Percentiles rank a stretch among this genome's conserved stretches.
phyloP scores from a whole-genome alignment of 2,329 filamentous ascomycete species.

The Microsporum audouinii region DNA sequence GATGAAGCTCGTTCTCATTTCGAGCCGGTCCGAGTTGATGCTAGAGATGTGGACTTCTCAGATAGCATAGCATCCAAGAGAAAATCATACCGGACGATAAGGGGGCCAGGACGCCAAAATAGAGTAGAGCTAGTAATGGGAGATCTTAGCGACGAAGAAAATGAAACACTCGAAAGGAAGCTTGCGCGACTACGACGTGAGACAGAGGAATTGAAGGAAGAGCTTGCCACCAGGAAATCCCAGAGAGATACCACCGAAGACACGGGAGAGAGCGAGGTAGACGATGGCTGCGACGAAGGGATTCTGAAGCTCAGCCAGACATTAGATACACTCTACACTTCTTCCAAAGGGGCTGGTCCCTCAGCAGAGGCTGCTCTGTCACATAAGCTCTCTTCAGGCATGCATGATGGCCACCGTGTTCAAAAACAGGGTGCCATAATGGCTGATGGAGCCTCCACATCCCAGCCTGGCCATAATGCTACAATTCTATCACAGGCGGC shows the following conservation, averaged over 20 bases:
- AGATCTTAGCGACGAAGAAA: constrained; percentile 67
- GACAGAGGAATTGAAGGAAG: constrained; percentile 58
- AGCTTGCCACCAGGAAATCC: constrained; percentile 32
- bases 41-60: constrained; percentile 72
- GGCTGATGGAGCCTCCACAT: neutral
- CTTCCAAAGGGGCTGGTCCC: constrained; percentile 18
- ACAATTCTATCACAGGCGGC: constrained; percentile 63
- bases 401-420: neutral
- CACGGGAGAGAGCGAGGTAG: constrained; percentile 27
- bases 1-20: constrained; percentile 73
- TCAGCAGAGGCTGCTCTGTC: constrained; percentile 28
- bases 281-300: constrained; percentile 41
- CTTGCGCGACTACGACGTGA: constrained; percentile 74
- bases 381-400: constrained; percentile 22
- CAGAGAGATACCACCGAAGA: constrained; percentile 47
- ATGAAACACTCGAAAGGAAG: constrained; percentile 64
- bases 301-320: constrained; percentile 59
- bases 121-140: constrained; percentile 49
- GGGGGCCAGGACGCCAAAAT: constrained; percentile 50
- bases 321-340: constrained; percentile 51
- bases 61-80: constrained; percentile 74
- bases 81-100: constrained; percentile 70
- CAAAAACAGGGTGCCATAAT: neutral
- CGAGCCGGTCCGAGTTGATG: constrained; percentile 61
- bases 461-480: constrained; percentile 23